Conservation (phyloP, 2,329 filamentous ascomycete genomes). For the Fusarium nanum region DNA sequence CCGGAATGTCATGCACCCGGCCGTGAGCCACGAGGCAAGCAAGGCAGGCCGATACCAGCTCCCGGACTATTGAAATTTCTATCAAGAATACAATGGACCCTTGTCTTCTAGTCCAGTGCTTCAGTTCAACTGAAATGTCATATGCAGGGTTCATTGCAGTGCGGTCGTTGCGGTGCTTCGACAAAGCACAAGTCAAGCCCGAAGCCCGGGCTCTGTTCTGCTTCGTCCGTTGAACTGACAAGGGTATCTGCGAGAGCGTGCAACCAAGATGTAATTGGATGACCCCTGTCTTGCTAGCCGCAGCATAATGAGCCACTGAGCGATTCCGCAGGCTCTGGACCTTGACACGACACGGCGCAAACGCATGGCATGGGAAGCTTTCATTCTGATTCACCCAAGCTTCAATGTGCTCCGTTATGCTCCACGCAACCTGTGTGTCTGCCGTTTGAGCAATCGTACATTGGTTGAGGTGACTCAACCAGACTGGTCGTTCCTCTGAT, state of each 20-base stretch:
- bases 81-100: conserved; percentile 14
- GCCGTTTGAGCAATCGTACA: background rate
- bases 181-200: conserved; percentile 6
- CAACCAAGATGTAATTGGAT: conserved; percentile 27
- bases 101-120: conserved; percentile 12
- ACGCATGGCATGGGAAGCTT: conserved; percentile 28
- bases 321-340: conserved; percentile 32
- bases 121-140: conserved; percentile 39
- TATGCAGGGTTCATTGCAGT: conserved; percentile 29
- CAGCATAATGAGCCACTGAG: conserved; percentile 14
- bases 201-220: conserved; percentile 14
- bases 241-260: conserved; percentile 30
- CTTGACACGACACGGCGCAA: conserved; percentile 16
- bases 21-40: conserved; percentile 36
- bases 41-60: conserved; percentile 15
- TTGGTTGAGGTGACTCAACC: background rate
- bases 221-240: conserved; percentile 26
- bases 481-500: conserved; percentile 10
- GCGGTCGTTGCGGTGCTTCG: conserved; percentile 12
- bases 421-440: conserved; percentile 14
- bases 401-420: conserved; percentile 9
- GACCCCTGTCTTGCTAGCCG: conserved; percentile 32
- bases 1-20: conserved; percentile 34
- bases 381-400: background rate
- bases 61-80: conserved; percentile 21